Base-by-base conservation (phyloP, 768 basidiomycete genomes). In the Hericium rajendrae region DNA sequence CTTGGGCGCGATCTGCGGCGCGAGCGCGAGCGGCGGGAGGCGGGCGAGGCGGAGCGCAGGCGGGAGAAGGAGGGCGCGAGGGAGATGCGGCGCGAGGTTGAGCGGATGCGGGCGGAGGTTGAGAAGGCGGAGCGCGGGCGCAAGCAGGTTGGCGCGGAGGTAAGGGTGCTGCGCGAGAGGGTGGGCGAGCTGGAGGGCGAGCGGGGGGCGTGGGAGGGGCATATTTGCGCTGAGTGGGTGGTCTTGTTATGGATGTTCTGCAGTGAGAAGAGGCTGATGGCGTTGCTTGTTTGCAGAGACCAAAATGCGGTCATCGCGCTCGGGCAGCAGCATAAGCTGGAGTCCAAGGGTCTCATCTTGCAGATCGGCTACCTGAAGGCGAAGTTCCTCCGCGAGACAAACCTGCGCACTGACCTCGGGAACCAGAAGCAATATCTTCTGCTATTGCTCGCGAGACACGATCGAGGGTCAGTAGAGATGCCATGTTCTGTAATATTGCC, bases 351-450 rank as follows among this genome's bases (percentile, higher is more conserved):
- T 9, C 74, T 97, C 18, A 84, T 98, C 51, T 82, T 91, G 8
- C 92, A 97, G 69, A 92, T 97, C 58, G 80, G 78, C 43, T 97
- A 97, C 71, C 77, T 98, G 63, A 95, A 98, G 69, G 87, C 88
- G 55, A 92, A 91, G 67, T 94, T 86, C 70, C 87, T 82, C 2
- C 80, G 95, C 24, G 97, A 99, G 72, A 81, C 85, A 10, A 76
- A 78, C 0, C 81, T 97, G 75, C 81, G 95, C 38, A 76, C 75
- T 58, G 85, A 84, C 63, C 76, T 97, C 48, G 75, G 78, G 15
- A 84, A 92, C 65, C 97, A 98, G 74, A 99, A 99, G 68, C 74
- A 79, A 50, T 97, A 97, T 68, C 76, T 98, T 11, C 73, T 94
- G 9, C 71, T 84, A 2, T 74, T 94, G n/a, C 71, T 97, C 24